A percentile compares a stretch with the other conserved stretches of the same genome.
Evolutionary conservation across 208 protist genomes (phyloP).

Genomic region (Novymonas esmeraldas): DNA sequence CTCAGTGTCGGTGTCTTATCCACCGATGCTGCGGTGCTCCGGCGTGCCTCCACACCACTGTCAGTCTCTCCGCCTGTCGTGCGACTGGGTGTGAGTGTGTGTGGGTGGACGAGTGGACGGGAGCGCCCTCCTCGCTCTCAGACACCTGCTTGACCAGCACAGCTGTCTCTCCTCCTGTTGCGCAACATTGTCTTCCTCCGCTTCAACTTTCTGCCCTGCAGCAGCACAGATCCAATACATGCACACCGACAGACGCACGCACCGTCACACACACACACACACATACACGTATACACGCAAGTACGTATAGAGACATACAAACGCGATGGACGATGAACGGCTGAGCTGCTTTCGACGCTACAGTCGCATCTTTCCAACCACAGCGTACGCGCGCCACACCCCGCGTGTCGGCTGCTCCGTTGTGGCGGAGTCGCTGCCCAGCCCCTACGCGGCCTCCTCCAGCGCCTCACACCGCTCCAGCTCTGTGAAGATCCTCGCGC

Average conservation of each 20-base stretch:
- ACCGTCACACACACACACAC: neutral
- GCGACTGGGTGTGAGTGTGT: too few relatives aligned
- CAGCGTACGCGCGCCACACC: slow-evolving; percentile 45
- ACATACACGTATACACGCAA: neutral
- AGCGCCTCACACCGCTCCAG: neutral
- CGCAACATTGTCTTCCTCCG: too few relatives aligned
- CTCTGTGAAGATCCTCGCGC: slow-evolving; percentile 33
- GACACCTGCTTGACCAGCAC: too few relatives aligned
- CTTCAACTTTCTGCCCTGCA: neutral
- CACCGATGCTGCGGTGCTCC: too few relatives aligned
- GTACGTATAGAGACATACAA: neutral
- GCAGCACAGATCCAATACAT: neutral
- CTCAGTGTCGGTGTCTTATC: too few relatives aligned
- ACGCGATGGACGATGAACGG: slow-evolving; percentile 30
- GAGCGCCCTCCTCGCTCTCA: too few relatives aligned
- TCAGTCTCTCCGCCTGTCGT: too few relatives aligned
- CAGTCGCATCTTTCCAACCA: slow-evolving; percentile 36
- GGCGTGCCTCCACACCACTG: too few relatives aligned
- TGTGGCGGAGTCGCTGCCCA: slow-evolving; percentile 1
- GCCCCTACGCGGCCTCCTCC: neutral
- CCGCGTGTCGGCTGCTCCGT: slow-evolving; percentile 33
- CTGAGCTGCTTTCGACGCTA: slow-evolving; percentile 24
- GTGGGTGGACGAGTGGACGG: too few relatives aligned
- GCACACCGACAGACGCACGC: neutral
- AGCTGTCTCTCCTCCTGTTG: too few relatives aligned